Evolutionary conservation across 1,284 basidiomycete species (phyloP).

Genomic region (Naganishia sp.): DNA sequence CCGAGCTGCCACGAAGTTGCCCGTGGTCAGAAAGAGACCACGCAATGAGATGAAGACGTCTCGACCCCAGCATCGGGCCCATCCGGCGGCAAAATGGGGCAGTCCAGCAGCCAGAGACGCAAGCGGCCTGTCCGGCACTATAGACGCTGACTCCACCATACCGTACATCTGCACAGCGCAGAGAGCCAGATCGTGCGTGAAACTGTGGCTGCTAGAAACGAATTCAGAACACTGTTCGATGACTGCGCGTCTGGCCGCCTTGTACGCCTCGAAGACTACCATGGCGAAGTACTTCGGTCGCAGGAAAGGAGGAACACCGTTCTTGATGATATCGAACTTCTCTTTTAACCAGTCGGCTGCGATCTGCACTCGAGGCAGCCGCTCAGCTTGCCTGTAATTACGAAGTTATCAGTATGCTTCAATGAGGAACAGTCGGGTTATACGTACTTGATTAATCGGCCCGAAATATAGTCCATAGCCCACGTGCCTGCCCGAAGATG

Average conservation of each 20-base stretch:
- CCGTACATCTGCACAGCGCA: slow-evolving; percentile 91
- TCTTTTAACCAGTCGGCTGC: slow-evolving; percentile 80
- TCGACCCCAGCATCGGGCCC: slow-evolving; percentile 96
- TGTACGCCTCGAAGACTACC: slow-evolving; percentile 84
- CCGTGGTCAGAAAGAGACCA: slow-evolving; percentile 87
- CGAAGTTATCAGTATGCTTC: slow-evolving; percentile 1
- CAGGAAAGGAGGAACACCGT: slow-evolving; percentile 74
- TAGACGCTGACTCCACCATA: slow-evolving; percentile 78
- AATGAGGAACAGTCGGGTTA: slow-evolving; percentile 13
- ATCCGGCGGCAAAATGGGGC: slow-evolving; percentile 84
- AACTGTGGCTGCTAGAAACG: slow-evolving; percentile 75
- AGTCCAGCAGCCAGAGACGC: slow-evolving; percentile 90
- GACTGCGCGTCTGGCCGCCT: slow-evolving; percentile 74
- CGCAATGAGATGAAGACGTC: slow-evolving; percentile 93
- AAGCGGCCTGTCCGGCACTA: slow-evolving; percentile 65
- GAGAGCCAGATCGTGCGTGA: slow-evolving; percentile 84
- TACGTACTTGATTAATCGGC: slow-evolving; percentile 70
- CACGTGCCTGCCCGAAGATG: slow-evolving; percentile 83
- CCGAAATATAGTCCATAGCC: slow-evolving; percentile 81
- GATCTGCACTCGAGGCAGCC: slow-evolving; percentile 66
- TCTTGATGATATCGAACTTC: slow-evolving; percentile 75
- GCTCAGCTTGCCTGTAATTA: slow-evolving; percentile 63
- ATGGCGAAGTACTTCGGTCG: slow-evolving; percentile 92
- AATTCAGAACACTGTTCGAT: slow-evolving; percentile 86
- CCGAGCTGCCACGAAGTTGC: slow-evolving; percentile 79